phyloP scores from a whole-genome alignment of 495 filamentous ascomycete species.

The Entonaema liquescens region DNA sequence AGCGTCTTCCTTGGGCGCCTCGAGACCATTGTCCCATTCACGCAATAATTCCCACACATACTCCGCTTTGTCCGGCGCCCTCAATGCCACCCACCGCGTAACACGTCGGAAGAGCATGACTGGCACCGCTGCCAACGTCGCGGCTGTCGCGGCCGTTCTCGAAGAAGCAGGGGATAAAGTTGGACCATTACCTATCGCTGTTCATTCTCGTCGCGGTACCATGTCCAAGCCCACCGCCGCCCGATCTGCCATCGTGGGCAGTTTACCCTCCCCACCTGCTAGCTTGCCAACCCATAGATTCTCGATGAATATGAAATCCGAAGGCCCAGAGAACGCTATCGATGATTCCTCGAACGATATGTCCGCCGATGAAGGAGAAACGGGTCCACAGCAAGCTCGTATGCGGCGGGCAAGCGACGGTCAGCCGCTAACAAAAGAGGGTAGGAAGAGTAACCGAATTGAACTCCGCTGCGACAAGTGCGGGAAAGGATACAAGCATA shows the following conservation, averaged over 20 bases:
- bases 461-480: conserved; percentile 97
- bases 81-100: conserved; percentile 84
- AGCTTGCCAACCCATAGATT: conserved; percentile 57
- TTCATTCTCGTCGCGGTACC: conserved; percentile 59
- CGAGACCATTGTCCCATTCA: conserved; percentile 63
- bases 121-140: conserved; percentile 72
- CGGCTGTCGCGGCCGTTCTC: conserved; percentile 78
- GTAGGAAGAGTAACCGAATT: conserved; percentile 74
- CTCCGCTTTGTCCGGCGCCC: conserved; percentile 70
- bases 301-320: conserved; percentile 49
- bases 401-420: conserved; percentile 88
- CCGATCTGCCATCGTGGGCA: conserved; percentile 58
- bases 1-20: conserved; percentile 49
- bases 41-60: conserved; percentile 86
- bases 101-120: conserved; percentile 94
- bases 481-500: conserved; percentile 99
- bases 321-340: conserved; percentile 64
- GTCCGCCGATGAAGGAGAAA: conserved; percentile 65
- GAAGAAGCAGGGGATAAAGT: conserved; percentile 67
- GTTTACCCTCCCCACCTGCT: conserved; percentile 65
- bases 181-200: conserved; percentile 59
- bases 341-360: conserved; percentile 65
- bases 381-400: conserved; percentile 70
- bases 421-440: conserved; percentile 78
- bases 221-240: conserved; percentile 57